Percentiles rank a stretch among this genome's conserved stretches.
Evolutionary conservation across 345 rosid species (phyloP).

Genomic region (Hevea brasiliensis): DNA sequence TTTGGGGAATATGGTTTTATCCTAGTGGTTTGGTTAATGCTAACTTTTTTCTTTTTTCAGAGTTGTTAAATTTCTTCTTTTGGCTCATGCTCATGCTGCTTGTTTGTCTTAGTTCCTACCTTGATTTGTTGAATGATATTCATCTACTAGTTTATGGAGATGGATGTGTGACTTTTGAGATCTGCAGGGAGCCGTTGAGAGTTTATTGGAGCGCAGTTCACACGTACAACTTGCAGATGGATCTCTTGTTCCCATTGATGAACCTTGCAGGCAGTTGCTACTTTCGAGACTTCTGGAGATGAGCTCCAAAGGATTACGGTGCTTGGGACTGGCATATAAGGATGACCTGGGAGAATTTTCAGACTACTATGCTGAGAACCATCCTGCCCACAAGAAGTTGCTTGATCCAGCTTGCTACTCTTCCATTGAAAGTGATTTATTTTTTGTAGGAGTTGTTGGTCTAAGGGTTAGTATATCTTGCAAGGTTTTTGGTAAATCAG

Average conservation of each 20-base stretch:
- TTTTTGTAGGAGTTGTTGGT: conserved; percentile 84
- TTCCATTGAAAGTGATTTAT: conserved; percentile 62
- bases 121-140: neutral
- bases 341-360: conserved; percentile 81
- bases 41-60: too few species aligned
- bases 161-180: conserved; percentile 5
- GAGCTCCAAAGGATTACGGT: conserved; percentile 85
- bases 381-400: conserved; percentile 85
- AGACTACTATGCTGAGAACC: conserved; percentile 61
- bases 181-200: conserved; percentile 89
- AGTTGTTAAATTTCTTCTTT: neutral
- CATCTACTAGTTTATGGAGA: neutral
- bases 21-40: too few species aligned
- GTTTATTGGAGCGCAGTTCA: conserved; percentile 75
- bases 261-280: conserved; percentile 63
- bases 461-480: conserved; percentile 53
- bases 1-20: too few species aligned
- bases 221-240: conserved; percentile 85
- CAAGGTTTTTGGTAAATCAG: conserved; percentile 4
- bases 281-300: conserved; percentile 60
- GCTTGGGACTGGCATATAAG: conserved; percentile 85
- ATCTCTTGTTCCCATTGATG: conserved; percentile 66
- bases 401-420: conserved; percentile 75
- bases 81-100: neutral
- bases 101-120: neutral